Conservation (phyloP, 2,329 filamentous ascomycete species). For the Berkeleyomyces rouxiae region DNA sequence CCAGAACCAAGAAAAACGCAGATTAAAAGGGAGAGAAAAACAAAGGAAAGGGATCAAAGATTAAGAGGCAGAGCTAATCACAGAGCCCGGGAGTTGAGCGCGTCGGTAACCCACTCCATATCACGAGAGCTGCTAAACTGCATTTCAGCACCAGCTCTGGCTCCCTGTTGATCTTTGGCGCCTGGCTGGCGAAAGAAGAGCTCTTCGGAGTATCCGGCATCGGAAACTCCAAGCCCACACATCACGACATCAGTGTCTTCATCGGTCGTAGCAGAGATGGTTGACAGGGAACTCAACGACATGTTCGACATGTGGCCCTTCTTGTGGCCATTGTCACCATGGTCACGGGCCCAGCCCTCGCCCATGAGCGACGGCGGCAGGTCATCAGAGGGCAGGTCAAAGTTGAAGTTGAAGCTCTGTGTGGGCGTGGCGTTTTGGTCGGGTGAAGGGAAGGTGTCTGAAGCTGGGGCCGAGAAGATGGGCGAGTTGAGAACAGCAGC, state of each 20-base stretch:
- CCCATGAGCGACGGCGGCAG: neutral
- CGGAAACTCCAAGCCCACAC: neutral
- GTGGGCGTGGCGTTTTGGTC: neutral
- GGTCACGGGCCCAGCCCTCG: neutral
- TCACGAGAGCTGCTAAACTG: neutral
- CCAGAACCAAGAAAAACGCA: neutral
- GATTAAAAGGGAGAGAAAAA: neutral
- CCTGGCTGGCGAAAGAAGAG: neutral
- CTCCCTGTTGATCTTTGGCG: neutral
- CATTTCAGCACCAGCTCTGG: slow-evolving; percentile 21
- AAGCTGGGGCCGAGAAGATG: slow-evolving; percentile 1
- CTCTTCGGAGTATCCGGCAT: neutral
- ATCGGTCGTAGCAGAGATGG: neutral
- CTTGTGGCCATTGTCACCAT: neutral
- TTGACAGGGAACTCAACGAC: slow-evolving; percentile 1
- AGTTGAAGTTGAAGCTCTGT: slow-evolving; percentile 3
- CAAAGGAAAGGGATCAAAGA: neutral
- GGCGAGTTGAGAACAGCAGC: slow-evolving; percentile 8
- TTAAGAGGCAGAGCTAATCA: neutral
- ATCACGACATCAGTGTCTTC: neutral
- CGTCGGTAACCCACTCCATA: slow-evolving; percentile 34
- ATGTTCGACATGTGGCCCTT: neutral
- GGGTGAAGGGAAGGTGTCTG: neutral
- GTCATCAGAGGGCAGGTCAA: neutral
- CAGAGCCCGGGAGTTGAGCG: slow-evolving; percentile 24